Evolutionary conservation across 139 green algal genomes (phyloP), one percentile per base, ranked within the genome.

Genomic region (Chlamydomonas eustigma): DNA sequence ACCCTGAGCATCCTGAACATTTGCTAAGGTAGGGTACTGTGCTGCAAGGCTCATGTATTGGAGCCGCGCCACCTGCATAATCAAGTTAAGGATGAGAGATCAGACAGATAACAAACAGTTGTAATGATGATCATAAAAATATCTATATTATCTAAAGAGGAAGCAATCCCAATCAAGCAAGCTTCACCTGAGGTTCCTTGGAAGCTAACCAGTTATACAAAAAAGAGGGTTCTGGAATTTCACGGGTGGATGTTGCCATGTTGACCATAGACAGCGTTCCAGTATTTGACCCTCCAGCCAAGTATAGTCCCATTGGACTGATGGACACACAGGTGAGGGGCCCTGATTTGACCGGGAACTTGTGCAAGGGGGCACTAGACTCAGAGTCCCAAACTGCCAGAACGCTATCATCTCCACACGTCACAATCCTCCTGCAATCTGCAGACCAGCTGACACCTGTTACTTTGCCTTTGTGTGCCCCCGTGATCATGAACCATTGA

Each of bases 381-480:
- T 86, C 81, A 1, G 81, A 70, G 51, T 86, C 81, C 81, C 81
- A 86, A 0, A 86, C 50, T 4, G 50, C 70, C 1, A 80, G 65
- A 18, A 63, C 37, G 37, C 58, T 78, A 64, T 86, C 81, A 0
- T 51, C 64, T 32, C 81, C 81, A 30, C 38, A 73, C 5, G 81
- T 86, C 34, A 81, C 75, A 32, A 86, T 68, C n/a, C 78, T 75
- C 30, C 81, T 77, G 74, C 77, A 81, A 65, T 86, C 78, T 32
- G 65, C 64, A 6, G 81, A 86, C 81, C 81, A 86, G 39, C 50
- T 67, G 74, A 74, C 80, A 36, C 50, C 35, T 0, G 78, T 86
- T 12, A 79, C 81, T 67, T 80, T 73, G 66, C 78, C 73, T 68
- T 83, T 83, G 67, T 83, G 78, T 22, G 78, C 78, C 65, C 28